Conservation (phyloP, 1,284 basidiomycete genomes). For the Malassezia japonica region DNA sequence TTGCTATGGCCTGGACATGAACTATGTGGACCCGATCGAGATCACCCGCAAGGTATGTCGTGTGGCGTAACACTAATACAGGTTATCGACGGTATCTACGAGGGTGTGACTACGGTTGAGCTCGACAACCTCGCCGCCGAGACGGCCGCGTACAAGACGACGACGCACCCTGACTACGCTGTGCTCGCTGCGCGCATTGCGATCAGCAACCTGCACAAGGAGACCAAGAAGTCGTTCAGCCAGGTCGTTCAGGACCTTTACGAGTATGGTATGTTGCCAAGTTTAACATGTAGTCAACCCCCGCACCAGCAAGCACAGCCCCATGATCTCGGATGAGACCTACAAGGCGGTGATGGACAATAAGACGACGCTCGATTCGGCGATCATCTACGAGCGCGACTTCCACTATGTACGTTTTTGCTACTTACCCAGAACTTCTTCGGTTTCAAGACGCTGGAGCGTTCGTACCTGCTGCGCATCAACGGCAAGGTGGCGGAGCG, state of each 20-base stretch:
- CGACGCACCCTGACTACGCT: slow-evolving; percentile 87
- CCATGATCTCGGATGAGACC: slow-evolving; percentile 84
- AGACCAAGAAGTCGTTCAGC: slow-evolving; percentile 95
- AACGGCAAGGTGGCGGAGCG: slow-evolving; percentile 91
- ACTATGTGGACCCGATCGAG: slow-evolving; percentile 90
- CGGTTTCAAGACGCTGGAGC: slow-evolving; percentile 97
- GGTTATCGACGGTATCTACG: slow-evolving; percentile 88
- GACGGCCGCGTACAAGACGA: slow-evolving; percentile 94
- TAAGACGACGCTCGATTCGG: slow-evolving; percentile 74
- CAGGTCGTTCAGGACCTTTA: slow-evolving; percentile 84
- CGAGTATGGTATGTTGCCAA: slow-evolving; percentile 60
- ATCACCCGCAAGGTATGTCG: slow-evolving; percentile 48
- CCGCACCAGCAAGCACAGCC: slow-evolving; percentile 68
- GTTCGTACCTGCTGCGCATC: slow-evolving; percentile 90
- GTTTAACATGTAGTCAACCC: slow-evolving; percentile 66
- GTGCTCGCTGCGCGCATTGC: slow-evolving; percentile 96
- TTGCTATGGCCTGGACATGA: slow-evolving; percentile 87
- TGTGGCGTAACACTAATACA: slow-evolving; percentile 63
- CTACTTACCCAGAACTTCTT: slow-evolving; percentile 60
- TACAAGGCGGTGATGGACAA: slow-evolving; percentile 76
- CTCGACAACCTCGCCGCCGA: slow-evolving; percentile 72
- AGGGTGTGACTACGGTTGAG: slow-evolving; percentile 92
- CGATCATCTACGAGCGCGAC: slow-evolving; percentile 95
- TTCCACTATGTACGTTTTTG: slow-evolving; percentile 58
- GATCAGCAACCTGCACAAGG: slow-evolving; percentile 97